A percentile compares a stretch with the other conserved stretches of the same genome.
phyloP scores from a whole-genome alignment of 228 moss, liverwort and hornwort genomes.

The Sphagnum magellanicum region DNA sequence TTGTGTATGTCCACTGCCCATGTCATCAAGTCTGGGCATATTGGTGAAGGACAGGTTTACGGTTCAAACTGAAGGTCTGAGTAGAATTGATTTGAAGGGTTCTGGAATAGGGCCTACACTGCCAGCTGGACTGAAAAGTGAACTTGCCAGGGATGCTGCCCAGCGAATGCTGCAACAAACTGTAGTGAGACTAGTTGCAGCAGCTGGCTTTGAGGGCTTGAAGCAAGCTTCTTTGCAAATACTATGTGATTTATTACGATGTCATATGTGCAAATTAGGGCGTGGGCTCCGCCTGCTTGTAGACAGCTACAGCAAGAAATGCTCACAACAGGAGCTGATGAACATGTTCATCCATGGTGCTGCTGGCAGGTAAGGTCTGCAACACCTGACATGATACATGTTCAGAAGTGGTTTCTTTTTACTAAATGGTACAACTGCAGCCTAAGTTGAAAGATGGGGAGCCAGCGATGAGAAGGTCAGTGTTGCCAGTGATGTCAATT shows the following conservation, averaged over 20 bases:
- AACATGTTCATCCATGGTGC: constrained; percentile 63
- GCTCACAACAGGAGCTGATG: constrained; percentile 60
- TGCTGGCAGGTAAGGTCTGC: constrained; percentile 43
- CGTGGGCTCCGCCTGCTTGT: constrained; percentile 51
- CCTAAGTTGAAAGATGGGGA: background rate
- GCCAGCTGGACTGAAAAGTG: constrained; percentile 11
- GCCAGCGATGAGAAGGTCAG: background rate
- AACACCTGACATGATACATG: background rate
- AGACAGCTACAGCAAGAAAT: constrained; percentile 59
- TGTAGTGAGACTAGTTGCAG: constrained; percentile 53
- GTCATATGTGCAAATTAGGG: constrained; percentile 58
- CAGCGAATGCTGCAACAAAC: constrained; percentile 61
- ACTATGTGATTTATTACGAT: constrained; percentile 46
- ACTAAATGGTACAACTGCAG: too few relatives aligned
- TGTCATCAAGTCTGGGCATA: constrained; percentile 24
- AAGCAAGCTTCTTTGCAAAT: constrained; percentile 61
- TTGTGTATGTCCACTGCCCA: constrained; percentile 20
- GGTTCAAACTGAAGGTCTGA: constrained; percentile 14
- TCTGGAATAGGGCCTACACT: constrained; percentile 6
- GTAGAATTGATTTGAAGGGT: constrained; percentile 11
- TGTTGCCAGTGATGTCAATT: background rate
- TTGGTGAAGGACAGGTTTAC: constrained; percentile 27
- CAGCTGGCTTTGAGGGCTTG: constrained; percentile 70
- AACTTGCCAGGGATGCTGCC: constrained; percentile 40
- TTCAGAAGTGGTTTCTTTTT: background rate